Percentiles rank a stretch among this genome's conserved stretches.
phyloP scores from a whole-genome alignment of 768 basidiomycete species.

The Podaxis sp. region DNA sequence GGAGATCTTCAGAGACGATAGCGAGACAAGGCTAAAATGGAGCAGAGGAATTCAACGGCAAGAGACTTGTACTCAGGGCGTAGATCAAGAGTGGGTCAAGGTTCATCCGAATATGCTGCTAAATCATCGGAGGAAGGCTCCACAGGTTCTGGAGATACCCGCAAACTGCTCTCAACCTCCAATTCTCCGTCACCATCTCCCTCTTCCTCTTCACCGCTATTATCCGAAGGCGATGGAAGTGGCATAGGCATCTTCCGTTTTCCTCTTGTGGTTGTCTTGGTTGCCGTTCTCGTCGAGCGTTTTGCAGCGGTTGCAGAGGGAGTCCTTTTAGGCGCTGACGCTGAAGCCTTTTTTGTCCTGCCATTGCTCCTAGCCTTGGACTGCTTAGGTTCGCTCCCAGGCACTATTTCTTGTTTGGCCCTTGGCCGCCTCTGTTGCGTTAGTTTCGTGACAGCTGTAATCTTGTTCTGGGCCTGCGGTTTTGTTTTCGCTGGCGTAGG shows the following conservation, averaged over 20 bases:
- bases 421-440: not conserved
- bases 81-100: not conserved
- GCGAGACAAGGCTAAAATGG: not conserved
- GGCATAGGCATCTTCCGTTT: conserved; percentile 10
- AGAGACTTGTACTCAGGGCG: not conserved
- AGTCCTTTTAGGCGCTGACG: not conserved
- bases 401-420: not conserved
- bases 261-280: conserved; percentile 4
- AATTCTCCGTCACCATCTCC: not conserved
- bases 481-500: conserved; percentile 13
- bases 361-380: not conserved
- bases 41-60: not conserved
- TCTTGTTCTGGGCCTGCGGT: not conserved
- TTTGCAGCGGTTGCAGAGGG: not conserved
- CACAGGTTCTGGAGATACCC: not conserved
- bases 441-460: not conserved
- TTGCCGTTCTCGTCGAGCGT: not conserved
- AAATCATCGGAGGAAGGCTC: conserved; percentile 10
- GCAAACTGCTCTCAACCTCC: not conserved
- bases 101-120: conserved; percentile 7
- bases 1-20: not conserved
- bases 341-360: not conserved
- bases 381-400: not conserved
- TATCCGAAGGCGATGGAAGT: conserved; percentile 11
- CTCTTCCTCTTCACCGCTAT: conserved; percentile 2